Percentiles rank a stretch among this genome's conserved stretches.
phyloP scores from a whole-genome alignment of 257 asterid genomes.

The Striga asiatica region DNA sequence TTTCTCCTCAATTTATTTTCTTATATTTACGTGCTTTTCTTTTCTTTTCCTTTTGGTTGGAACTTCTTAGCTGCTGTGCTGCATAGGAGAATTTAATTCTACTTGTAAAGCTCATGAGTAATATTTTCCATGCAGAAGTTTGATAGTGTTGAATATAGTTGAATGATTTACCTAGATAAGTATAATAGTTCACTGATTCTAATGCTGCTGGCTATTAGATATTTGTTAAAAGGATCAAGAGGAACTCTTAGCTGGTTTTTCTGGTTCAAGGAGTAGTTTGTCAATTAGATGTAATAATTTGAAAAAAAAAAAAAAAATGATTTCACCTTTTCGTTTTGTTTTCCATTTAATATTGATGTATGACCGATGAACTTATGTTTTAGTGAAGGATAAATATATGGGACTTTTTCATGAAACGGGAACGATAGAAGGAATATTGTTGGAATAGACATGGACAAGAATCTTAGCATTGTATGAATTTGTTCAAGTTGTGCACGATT shows the following conservation, averaged over 20 bases:
- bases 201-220: neutral
- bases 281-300: neutral
- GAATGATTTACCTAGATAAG: neutral
- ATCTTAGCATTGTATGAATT: no score
- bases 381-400: no score
- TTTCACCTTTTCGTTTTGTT: neutral
- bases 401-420: no score
- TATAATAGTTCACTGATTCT: neutral
- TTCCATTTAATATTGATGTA: neutral
- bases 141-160: neutral
- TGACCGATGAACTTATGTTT: constrained; percentile 6
- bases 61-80: constrained; percentile 5
- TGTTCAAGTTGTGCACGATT: no score
- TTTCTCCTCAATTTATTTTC: constrained; percentile 1
- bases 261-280: neutral
- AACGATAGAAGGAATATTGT: no score
- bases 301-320: no score
- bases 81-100: neutral
- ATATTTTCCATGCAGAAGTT: neutral
- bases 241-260: neutral
- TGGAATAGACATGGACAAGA: no score
- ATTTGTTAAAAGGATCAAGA: neutral
- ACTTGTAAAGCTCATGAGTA: neutral
- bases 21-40: neutral
- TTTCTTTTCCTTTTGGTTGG: constrained; percentile 15